A percentile compares a stretch with the other conserved stretches of the same genome.
These are phyloP conservation scores for Ophiostoma perfectum DNA, from an alignment of 2,329 filamentous ascomycete species.

Conservation along the genomic window DNA sequence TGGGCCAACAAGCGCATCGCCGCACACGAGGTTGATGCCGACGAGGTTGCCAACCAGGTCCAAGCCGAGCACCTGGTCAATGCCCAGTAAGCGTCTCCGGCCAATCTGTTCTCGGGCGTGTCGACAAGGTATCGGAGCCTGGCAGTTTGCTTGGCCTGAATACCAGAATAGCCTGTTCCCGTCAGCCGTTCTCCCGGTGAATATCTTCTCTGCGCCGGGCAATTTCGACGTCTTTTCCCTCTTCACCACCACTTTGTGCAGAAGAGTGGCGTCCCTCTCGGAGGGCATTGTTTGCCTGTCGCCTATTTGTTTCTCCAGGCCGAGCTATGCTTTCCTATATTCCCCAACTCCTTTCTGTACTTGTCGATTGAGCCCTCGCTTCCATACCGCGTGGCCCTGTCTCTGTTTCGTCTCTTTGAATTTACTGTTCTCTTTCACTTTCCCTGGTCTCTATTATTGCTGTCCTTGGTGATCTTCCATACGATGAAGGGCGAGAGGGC, in stretches of 20 bases:
- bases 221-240: background rate
- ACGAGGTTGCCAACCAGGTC: slow-evolving; percentile 24
- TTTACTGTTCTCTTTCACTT: slow-evolving; percentile 1
- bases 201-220: background rate
- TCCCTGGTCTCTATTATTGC: background rate
- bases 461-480: background rate
- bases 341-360: slow-evolving; percentile 2
- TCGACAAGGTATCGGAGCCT: too few species aligned
- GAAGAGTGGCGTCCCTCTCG: background rate
- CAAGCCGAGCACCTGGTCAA: slow-evolving; percentile 21
- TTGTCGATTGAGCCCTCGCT: background rate
- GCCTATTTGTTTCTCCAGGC: background rate
- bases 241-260: background rate
- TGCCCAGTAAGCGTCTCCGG: background rate
- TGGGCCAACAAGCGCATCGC: slow-evolving; percentile 27
- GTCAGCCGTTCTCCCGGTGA: background rate
- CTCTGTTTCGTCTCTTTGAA: background rate
- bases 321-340: slow-evolving; percentile 3
- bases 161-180: too few species aligned
- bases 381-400: background rate
- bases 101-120: too few species aligned
- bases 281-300: background rate
- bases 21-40: slow-evolving; percentile 23
- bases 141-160: too few species aligned
- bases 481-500: background rate